Conservation (phyloP, 2,329 filamentous ascomycete species). For the Paecilomyces dactylethromorphus region DNA sequence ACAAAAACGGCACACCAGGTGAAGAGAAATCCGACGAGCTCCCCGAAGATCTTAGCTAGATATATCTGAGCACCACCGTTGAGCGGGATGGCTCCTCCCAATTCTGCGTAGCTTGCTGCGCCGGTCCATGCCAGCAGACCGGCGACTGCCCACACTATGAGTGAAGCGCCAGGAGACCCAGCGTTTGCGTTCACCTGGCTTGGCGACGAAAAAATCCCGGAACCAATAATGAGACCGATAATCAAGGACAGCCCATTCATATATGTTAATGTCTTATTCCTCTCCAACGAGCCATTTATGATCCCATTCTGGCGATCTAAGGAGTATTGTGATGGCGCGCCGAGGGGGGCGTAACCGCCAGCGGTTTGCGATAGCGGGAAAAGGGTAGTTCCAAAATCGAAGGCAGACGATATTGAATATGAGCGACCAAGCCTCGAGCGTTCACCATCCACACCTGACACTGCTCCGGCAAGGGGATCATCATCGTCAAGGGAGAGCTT, state of each 20-base stretch:
- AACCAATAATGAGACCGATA: conserved; percentile 89
- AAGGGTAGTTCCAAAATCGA: conserved; percentile 89
- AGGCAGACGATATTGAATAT: conserved; percentile 86
- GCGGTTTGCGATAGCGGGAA: conserved; percentile 85
- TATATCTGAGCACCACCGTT: conserved; percentile 95
- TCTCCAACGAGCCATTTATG: conserved; percentile 78
- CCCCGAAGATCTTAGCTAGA: conserved; percentile 91
- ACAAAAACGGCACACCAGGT: conserved; percentile 95
- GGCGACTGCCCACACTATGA: conserved; percentile 87
- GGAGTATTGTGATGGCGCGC: conserved; percentile 58
- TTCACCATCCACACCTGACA: conserved; percentile 46
- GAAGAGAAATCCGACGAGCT: conserved; percentile 87
- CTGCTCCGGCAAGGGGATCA: conserved; percentile 59
- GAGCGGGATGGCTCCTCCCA: conserved; percentile 89
- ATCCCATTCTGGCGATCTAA: conserved; percentile 51
- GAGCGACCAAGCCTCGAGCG: conserved; percentile 54
- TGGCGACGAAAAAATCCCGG: conserved; percentile 91
- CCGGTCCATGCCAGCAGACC: conserved; percentile 95
- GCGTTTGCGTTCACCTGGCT: conserved; percentile 88
- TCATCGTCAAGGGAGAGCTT: conserved; percentile 83
- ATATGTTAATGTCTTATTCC: conserved; percentile 92
- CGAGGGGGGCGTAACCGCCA: conserved; percentile 77
- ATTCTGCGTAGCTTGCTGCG: conserved; percentile 87
- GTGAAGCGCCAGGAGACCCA: conserved; percentile 80
- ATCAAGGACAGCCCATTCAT: conserved; percentile 88